Evolutionary conservation across 192 early-diverging fungal species (phyloP).

Genomic region (Gamsiella multidivaricata): DNA sequence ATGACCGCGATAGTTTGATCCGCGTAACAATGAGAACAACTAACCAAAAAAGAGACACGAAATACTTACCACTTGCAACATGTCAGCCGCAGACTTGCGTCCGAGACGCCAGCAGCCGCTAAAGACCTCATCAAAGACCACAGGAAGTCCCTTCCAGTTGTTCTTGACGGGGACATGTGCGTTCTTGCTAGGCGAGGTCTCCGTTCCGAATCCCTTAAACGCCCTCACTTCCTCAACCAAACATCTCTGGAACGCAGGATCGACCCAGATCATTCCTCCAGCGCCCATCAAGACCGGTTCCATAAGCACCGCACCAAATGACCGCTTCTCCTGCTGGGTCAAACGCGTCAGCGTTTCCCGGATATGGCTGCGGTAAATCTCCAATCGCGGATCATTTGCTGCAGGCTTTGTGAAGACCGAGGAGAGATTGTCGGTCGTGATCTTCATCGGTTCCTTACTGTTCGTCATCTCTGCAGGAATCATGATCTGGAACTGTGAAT

Average conservation of each 20-base stretch:
- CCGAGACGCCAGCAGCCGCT: slow-evolving; percentile 79
- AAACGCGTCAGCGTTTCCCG: slow-evolving; percentile 44
- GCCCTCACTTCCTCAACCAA: slow-evolving; percentile 67
- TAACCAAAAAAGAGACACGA: not conserved
- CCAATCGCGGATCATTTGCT: slow-evolving; percentile 32
- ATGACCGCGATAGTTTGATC: not conserved
- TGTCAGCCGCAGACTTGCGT: slow-evolving; percentile 61
- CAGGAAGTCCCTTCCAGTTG: slow-evolving; percentile 68
- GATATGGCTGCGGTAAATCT: slow-evolving; percentile 60
- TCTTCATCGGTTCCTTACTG: slow-evolving; percentile 8
- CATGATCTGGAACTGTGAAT: slow-evolving; percentile 56
- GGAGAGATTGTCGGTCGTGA: slow-evolving; percentile 34
- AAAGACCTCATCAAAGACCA: slow-evolving; percentile 89
- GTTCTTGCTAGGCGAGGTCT: slow-evolving; percentile 16
- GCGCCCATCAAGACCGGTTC: slow-evolving; percentile 87
- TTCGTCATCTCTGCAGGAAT: slow-evolving; percentile 54
- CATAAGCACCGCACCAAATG: slow-evolving; percentile 72
- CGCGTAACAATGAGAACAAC: not conserved
- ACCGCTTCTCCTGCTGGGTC: slow-evolving; percentile 52
- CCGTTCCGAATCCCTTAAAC: slow-evolving; percentile 37
- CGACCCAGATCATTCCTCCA: slow-evolving; percentile 86
- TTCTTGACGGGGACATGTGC: slow-evolving; percentile 6
- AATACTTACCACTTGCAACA: slow-evolving; percentile 67
- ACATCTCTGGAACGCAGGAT: slow-evolving; percentile 79
- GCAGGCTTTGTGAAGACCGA: slow-evolving; percentile 25